Conservation (phyloP, 2,329 filamentous ascomycete species). For the Penicillium sp. region DNA sequence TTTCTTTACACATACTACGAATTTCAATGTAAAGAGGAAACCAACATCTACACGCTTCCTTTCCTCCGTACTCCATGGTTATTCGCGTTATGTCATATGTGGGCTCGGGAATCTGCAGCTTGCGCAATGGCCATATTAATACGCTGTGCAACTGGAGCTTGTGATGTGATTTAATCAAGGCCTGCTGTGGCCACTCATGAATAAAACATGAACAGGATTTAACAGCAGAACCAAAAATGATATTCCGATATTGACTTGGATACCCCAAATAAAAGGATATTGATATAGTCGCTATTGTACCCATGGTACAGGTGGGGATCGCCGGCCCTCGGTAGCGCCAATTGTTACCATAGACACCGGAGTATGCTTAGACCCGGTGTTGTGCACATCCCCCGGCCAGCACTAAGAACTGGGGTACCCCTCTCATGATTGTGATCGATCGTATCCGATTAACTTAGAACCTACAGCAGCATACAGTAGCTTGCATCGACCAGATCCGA, state of each 20-base stretch:
- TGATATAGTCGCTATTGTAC: constrained; percentile 8
- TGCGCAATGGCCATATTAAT: background rate
- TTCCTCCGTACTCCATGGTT: background rate
- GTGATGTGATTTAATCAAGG: background rate
- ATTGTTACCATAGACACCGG: background rate
- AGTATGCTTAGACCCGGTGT: background rate
- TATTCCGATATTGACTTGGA: background rate
- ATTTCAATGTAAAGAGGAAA: background rate
- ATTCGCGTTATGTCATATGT: background rate
- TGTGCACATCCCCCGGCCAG: background rate
- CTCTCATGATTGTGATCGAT: background rate
- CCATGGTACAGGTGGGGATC: constrained; percentile 17
- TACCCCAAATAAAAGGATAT: constrained; percentile 9
- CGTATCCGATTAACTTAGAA: background rate
- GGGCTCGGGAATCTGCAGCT: background rate
- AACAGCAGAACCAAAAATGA: background rate
- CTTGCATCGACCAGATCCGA: background rate
- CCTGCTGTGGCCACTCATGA: background rate
- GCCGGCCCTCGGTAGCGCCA: constrained; percentile 5
- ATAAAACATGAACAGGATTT: background rate
- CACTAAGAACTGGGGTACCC: background rate
- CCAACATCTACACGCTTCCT: background rate
- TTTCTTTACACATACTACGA: background rate
- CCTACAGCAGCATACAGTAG: constrained; percentile 1
- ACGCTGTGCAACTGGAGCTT: background rate